Base-by-base conservation (phyloP, 2,329 filamentous ascomycete genomes). In the Fusarium protoensiforme region DNA sequence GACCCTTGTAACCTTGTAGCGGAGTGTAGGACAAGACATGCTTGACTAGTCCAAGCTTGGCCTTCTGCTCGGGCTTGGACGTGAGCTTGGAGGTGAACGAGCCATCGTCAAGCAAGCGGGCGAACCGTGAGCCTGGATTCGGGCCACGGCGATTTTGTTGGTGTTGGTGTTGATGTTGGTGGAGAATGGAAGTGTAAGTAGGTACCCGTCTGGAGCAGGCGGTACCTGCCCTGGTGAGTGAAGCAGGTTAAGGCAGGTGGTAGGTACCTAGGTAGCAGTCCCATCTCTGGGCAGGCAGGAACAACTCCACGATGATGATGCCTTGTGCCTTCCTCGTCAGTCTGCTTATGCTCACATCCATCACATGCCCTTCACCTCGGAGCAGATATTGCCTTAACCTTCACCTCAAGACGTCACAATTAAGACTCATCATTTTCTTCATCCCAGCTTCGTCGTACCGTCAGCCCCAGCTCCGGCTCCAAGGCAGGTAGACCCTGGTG, bases 321-420 rank as follows among this genome's bases (percentile, higher is more conserved):
- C 67, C 61, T 54, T 61, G 16, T 10, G 36, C 20, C 61, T 38
- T 62, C 27, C 46, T 38, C 33, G 29, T 53, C 35, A 29, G 48
- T 24, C 62, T 62, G 41, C 61, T 41, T 38, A 27, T 27, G 20
- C 22, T 38, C 33, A 22, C 33, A 38, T 57, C 27, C 69, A 69
- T 72, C 69, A 72, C 46, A 66, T 61, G 39, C 39, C 41, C 53
- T 31, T 51, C 46, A 51, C 35, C 39, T 59, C 51, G 29, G 60
- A 31, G 31, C 43, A n/a, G 39, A 29, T 6, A 29, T 39, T 62
- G 39, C 56, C 38, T 29, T 62, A 24, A 58, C 38, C 62, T 61
- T 68, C 46, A 63, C 56, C 59, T 58, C 27, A 54, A 65, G 67
- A 75, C 69, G 72, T 75, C 72, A 75, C 63, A 35, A 60, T 75